Conservation (phyloP, 441 rosid genomes). For the Populus hybrid region DNA sequence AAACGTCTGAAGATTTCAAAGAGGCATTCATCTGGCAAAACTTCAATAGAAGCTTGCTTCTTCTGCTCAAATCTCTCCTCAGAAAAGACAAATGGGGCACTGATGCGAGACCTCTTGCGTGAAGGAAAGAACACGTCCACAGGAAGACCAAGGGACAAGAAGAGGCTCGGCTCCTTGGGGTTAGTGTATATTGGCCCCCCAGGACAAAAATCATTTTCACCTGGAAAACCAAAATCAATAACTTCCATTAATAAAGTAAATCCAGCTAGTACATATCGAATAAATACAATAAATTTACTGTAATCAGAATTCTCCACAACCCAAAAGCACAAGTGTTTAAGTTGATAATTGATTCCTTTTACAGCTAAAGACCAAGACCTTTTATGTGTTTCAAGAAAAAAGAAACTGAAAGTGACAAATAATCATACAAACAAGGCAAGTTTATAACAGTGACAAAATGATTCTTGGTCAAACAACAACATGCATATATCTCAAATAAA, state of each 20-base stretch:
- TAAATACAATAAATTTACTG: background rate
- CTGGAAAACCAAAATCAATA: conserved; percentile 37
- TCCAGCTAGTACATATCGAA: background rate
- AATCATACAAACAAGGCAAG: background rate
- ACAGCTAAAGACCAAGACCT: background rate
- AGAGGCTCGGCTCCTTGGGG: conserved; percentile 56
- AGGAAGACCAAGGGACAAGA: conserved; percentile 49
- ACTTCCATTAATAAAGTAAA: conserved; percentile 7
- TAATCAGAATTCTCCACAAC: background rate
- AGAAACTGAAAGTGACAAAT: background rate
- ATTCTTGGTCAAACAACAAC: background rate
- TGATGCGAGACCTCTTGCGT: conserved; percentile 71
- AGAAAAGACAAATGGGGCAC: conserved; percentile 46
- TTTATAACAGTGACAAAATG: background rate
- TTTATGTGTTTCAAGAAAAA: background rate
- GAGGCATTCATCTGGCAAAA: conserved; percentile 89
- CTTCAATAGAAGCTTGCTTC: conserved; percentile 54
- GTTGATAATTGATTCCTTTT: background rate
- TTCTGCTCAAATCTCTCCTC: conserved; percentile 43
- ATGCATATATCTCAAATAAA: background rate
- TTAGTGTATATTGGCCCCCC: conserved; percentile 62
- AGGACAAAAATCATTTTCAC: conserved; percentile 65
- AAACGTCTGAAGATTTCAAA: conserved; percentile 81
- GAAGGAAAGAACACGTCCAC: conserved; percentile 75
- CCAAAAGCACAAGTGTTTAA: background rate